Evolutionary conservation across 129 eudicot genomes (phyloP), one percentile per base, ranked within the genome.

Genomic region (Lactuca sativa): DNA sequence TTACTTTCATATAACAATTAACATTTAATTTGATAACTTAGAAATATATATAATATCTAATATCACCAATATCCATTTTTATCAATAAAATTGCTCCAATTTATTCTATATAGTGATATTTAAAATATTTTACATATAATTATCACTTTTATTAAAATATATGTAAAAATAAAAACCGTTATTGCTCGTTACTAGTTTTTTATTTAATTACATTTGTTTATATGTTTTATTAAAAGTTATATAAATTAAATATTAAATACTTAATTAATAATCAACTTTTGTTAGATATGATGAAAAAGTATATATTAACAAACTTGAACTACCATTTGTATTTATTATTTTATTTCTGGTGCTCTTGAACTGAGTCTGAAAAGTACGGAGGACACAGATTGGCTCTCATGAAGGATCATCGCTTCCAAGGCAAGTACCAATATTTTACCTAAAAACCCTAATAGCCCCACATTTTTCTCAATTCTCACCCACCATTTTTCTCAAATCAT

Each of bases 371-470:
- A 61, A 60, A 67, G 69, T 67, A 59, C 62, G 68, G 69, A 48
- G 14, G 14, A 40, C 63, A 52, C 63, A 49, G 1, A 7, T 40
- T 69, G 68, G 73, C 71, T 75, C 70, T 79, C 73, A 74, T 49
- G 43, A 80, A 76, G 59, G 76, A 69, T 82, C 88, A 83, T 86
- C 89, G 61, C 85, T 81, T 83, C 85, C 82, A 76, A 78, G 83
- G 69, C 83, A 81, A 81, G 84, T 81, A 69, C 73, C 51, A 72
- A 56, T 5, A 21, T 21, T 48, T 2, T 63, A 60, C 77, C 78
- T 38, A 47, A 56, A 59, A 61, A 49, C 58, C 66, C 68, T 63
- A 44, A 14, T 47, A 21, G 21, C 64, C 48, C 67, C 64, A 51
- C 47, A 44, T 56, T 38, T 56, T 38, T 36, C 62, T 33, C 66